phyloP scores from a whole-genome alignment of 1,139 yeast species.

The Taiozyma sp. region DNA sequence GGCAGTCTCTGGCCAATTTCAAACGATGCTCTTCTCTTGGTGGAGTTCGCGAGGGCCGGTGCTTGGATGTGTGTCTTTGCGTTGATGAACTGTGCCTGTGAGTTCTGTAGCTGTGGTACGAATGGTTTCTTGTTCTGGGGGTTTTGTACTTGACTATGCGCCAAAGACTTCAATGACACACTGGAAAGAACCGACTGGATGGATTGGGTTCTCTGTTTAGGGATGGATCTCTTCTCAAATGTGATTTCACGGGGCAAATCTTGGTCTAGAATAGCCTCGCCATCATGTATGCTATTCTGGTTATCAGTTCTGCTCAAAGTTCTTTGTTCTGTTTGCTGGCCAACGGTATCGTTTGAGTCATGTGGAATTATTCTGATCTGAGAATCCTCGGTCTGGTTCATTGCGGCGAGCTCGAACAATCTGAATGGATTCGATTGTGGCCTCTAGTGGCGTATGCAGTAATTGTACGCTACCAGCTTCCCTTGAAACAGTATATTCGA shows the following conservation, averaged over 20 bases:
- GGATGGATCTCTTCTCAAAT: slow-evolving; percentile 51
- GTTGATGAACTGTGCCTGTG: slow-evolving; percentile 18
- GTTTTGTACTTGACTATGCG: slow-evolving; percentile 9
- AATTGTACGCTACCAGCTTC: neutral
- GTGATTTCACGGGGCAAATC: slow-evolving; percentile 21
- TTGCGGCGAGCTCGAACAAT: neutral
- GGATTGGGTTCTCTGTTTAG: slow-evolving; percentile 52
- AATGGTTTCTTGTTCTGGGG: slow-evolving; percentile 7
- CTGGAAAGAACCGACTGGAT: slow-evolving; percentile 62
- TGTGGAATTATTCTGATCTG: neutral
- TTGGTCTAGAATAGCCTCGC: slow-evolving; percentile 7
- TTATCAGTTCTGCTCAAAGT: neutral
- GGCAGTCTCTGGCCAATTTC: slow-evolving; percentile 31
- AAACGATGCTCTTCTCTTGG: slow-evolving; percentile 24
- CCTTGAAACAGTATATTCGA: neutral
- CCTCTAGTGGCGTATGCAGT: neutral
- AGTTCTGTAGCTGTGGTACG: slow-evolving; percentile 8
- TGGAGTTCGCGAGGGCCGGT: slow-evolving; percentile 24
- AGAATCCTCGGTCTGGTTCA: neutral
- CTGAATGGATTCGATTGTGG: neutral
- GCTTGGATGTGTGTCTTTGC: slow-evolving; percentile 24
- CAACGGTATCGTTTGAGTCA: neutral
- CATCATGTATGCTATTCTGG: neutral
- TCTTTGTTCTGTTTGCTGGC: neutral
- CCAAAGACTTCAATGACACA: slow-evolving; percentile 46